phyloP scores from a whole-genome alignment of 2,329 filamentous ascomycete genomes.

The Fusarium citri region DNA sequence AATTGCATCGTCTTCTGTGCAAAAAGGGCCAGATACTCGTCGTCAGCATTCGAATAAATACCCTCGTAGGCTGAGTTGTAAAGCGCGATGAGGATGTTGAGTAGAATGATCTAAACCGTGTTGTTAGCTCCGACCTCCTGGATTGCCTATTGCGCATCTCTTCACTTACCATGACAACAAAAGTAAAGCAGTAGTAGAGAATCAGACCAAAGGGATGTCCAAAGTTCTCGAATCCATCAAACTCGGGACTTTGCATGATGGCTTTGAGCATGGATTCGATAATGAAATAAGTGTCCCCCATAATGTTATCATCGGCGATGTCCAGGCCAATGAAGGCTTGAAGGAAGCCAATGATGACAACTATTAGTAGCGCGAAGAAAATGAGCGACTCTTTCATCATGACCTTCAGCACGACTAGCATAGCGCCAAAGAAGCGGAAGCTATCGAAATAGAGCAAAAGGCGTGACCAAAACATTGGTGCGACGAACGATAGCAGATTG shows the following conservation, averaged over 20 bases:
- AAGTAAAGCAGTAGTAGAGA: constrained; percentile 97
- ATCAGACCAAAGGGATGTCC: constrained; percentile 93
- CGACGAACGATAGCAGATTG: constrained; percentile 91
- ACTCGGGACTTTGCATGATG: constrained; percentile 92
- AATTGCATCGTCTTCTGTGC: constrained; percentile 96
- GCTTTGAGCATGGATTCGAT: constrained; percentile 87
- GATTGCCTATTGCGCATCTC: neutral
- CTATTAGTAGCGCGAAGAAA: constrained; percentile 90
- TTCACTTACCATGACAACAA: constrained; percentile 85
- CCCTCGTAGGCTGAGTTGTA: constrained; percentile 98
- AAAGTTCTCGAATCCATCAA: constrained; percentile 88
- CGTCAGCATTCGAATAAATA: constrained; percentile 91
- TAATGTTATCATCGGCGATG: constrained; percentile 77
- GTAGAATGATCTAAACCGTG: constrained; percentile 69
- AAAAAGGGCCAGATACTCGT: constrained; percentile 95
- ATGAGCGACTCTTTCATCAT: constrained; percentile 96
- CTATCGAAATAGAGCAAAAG: constrained; percentile 93
- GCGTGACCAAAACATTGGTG: constrained; percentile 97
- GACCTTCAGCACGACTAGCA: constrained; percentile 95
- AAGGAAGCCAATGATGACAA: constrained; percentile 88
- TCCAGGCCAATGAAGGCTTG: constrained; percentile 96
- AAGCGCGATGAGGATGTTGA: constrained; percentile 96
- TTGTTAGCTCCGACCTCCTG: neutral
- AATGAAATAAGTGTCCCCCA: constrained; percentile 78
- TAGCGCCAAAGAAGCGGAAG: constrained; percentile 95